A percentile compares a stretch with the other conserved stretches of the same genome.
phyloP scores from a whole-genome alignment of 257 asterid genomes.

The Fraxinus excelsior region DNA sequence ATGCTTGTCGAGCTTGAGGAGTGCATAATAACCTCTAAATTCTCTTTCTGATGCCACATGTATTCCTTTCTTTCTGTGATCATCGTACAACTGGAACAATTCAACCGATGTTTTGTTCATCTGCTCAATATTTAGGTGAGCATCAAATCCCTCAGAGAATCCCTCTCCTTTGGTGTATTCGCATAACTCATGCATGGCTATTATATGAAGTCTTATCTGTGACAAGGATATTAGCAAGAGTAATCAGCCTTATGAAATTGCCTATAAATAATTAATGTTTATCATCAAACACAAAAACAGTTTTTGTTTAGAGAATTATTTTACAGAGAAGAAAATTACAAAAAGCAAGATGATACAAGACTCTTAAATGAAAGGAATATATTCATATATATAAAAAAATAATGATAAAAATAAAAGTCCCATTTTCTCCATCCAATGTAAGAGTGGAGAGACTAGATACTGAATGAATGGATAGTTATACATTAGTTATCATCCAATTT shows the following conservation, averaged over 20 bases:
- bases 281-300: slow-evolving; percentile 17
- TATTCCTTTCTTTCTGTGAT: slow-evolving; percentile 86
- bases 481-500: slow-evolving; percentile 9
- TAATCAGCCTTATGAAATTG: slow-evolving; percentile 16
- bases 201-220: slow-evolving; percentile 97
- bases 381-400: slow-evolving; percentile 12
- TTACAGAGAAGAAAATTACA: slow-evolving; percentile 5
- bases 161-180: slow-evolving; percentile 98
- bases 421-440: slow-evolving; percentile 17
- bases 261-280: neutral
- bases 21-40: slow-evolving; percentile 98
- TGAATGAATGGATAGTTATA: neutral
- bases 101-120: slow-evolving; percentile 98
- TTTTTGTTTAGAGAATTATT: slow-evolving; percentile 2
- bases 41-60: slow-evolving; percentile 83
- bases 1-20: slow-evolving; percentile 97
- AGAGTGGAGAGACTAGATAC: neutral
- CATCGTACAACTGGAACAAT: slow-evolving; percentile 86
- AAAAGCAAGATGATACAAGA: slow-evolving; percentile 12
- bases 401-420: neutral
- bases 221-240: slow-evolving; percentile 28
- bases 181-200: slow-evolving; percentile 98
- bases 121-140: slow-evolving; percentile 98
- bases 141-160: slow-evolving; percentile 98
- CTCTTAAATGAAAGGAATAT: slow-evolving; percentile 8